A percentile compares a stretch with the other conserved stretches of the same genome.
These are phyloP conservation scores for Pezicula radicicola DNA, from an alignment of 2,329 filamentous ascomycete species.

Conservation along the genomic window DNA sequence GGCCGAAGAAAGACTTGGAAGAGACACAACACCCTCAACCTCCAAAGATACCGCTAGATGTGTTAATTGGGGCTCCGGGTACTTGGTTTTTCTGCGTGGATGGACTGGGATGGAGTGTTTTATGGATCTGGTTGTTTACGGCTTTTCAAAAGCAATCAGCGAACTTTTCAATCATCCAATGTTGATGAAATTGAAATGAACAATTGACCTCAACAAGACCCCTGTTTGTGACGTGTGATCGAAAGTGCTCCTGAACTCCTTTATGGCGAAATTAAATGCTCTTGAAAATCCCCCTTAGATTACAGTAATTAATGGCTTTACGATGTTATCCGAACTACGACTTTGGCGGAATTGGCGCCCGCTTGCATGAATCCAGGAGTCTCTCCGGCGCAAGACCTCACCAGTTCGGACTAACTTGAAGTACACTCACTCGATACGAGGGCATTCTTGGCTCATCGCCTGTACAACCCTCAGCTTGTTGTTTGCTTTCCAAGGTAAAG, in stretches of 20 bases:
- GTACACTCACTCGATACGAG: too few species aligned
- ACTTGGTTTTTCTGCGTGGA: constrained; percentile 17
- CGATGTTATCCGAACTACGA: background rate
- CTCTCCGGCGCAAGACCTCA: background rate
- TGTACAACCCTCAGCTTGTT: background rate
- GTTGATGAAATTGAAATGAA: constrained; percentile 20
- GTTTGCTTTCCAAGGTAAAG: background rate
- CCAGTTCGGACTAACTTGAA: too few species aligned
- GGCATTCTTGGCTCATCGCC: too few species aligned
- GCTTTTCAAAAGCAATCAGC: constrained; percentile 17
- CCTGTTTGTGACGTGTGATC: background rate
- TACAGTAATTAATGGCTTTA: too few species aligned
- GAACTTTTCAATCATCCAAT: constrained; percentile 18
- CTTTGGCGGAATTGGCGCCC: background rate
- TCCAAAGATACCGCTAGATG: constrained; percentile 91
- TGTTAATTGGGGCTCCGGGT: constrained; percentile 23
- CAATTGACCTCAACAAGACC: constrained; percentile 8
- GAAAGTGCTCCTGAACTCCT: too few species aligned
- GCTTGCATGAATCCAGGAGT: background rate
- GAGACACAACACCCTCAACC: constrained; percentile 98
- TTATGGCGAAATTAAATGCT: too few species aligned
- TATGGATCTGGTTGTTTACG: constrained; percentile 18
- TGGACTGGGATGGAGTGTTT: constrained; percentile 18
- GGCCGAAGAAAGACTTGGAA: constrained; percentile 99
- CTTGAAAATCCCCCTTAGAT: too few species aligned